Evolutionary conservation across 805 yeast species (phyloP), one percentile per base, ranked within the genome.

Genomic region (Kuraishia borneana): DNA sequence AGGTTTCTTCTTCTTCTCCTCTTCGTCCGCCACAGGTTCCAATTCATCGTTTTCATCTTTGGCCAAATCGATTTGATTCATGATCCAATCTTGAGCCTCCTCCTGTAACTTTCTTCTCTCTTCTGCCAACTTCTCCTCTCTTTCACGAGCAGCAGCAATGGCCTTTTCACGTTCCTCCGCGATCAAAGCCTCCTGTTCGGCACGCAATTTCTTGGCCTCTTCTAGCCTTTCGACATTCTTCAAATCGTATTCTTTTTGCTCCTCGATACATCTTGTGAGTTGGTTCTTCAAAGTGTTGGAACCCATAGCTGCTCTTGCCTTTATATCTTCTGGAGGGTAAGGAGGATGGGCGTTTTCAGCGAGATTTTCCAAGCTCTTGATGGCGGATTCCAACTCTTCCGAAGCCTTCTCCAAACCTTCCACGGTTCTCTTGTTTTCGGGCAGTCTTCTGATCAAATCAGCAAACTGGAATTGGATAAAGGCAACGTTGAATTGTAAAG

Each of bases 231-330:
- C 70, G 17, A 96, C 96, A 41, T 76, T 85, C 31, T 68, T 78
- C 13, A 53, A 53, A 38, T 83, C 88, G 53, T 68, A 76, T 40
- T 69, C 78, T 42, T 65, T 63, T 42, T 92, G 96, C 43, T 83
- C 89, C 18, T 68, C 73, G 34, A 81, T 60, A 20, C 78, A 73
- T 39, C 78, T 71, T 43, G 70, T 81, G 42, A 92, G 65, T 50
- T 87, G 80, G 38, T 72, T 76, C 40, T 71, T 63, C 51, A 87
- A 65, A 0, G 95, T 82, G 37, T 76, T 73, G 33, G 75, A 67
- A 51, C 95, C 96, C 69, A 85, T 70, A 43, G 72, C 71, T n/a
- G 92, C 89, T 58, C 96, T 76, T 44, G 87, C 79, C 47, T 76
- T 79, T 44, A 92, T 63, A 42, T 88, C 96, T 14, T 73, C 73